Percentiles rank a stretch among this genome's conserved stretches.
Evolutionary conservation across 495 filamentous ascomycete genomes (phyloP).

Genomic region (Penicillium silybi): DNA sequence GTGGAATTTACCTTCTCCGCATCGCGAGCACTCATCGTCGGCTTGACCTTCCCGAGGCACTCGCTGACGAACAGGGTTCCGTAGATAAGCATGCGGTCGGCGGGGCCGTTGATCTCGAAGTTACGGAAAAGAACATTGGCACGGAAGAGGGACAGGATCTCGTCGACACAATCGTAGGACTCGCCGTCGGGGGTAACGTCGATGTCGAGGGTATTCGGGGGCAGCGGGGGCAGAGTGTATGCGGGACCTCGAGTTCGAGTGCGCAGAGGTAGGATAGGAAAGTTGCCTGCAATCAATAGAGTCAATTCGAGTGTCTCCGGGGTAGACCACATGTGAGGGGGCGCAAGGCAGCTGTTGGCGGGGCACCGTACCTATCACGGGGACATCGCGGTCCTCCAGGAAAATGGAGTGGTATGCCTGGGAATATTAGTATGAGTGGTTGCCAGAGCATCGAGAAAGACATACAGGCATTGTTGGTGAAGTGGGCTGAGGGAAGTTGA

Average conservation of each 20-base stretch:
- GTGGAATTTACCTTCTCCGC: slow-evolving; percentile 51
- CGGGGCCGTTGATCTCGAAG: slow-evolving; percentile 97
- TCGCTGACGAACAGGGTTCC: slow-evolving; percentile 92
- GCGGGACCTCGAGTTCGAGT: slow-evolving; percentile 90
- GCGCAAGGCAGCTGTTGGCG: slow-evolving; percentile 13
- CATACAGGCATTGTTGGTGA: slow-evolving; percentile 50
- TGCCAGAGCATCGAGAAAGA: background rate
- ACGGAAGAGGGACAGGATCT: slow-evolving; percentile 87
- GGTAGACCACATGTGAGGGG: slow-evolving; percentile 1
- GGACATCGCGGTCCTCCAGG: slow-evolving; percentile 72
- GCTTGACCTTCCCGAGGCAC: slow-evolving; percentile 79
- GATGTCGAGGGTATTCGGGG: slow-evolving; percentile 60
- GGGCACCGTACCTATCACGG: slow-evolving; percentile 53
- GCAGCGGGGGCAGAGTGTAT: slow-evolving; percentile 73
- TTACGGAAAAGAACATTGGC: slow-evolving; percentile 99
- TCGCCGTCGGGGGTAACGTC: slow-evolving; percentile 79
- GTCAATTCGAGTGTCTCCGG: slow-evolving; percentile 9
- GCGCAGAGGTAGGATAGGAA: slow-evolving; percentile 89
- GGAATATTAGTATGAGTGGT: slow-evolving; percentile 8
- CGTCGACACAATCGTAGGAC: slow-evolving; percentile 92
- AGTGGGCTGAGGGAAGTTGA: slow-evolving; percentile 12
- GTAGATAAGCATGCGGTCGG: slow-evolving; percentile 92
- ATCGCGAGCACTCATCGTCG: slow-evolving; percentile 56
- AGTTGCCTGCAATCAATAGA: slow-evolving; percentile 64
- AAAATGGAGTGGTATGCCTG: slow-evolving; percentile 95